Conservation (phyloP, 83 land plant genomes). For the Diphasiastrum complanatum region DNA sequence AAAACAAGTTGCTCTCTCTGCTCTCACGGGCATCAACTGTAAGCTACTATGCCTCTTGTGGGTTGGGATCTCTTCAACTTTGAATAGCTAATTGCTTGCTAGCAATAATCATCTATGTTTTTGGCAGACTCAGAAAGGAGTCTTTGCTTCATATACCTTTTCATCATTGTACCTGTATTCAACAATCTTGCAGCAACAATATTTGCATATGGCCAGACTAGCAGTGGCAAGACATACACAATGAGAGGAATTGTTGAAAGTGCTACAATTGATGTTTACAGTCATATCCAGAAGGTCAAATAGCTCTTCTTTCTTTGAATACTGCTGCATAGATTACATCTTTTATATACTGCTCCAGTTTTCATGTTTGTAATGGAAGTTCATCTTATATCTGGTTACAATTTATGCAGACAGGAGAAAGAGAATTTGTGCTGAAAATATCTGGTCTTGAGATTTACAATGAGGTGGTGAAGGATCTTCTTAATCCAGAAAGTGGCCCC, state of each 20-base stretch:
- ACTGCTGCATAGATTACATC: no score
- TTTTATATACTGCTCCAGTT: neutral
- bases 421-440: constrained; percentile 61
- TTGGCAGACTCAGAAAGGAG: neutral
- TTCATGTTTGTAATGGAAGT: neutral
- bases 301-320: constrained; percentile 6
- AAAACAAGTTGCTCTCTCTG: constrained; percentile 19
- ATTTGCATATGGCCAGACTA: constrained; percentile 94
- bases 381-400: neutral
- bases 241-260: constrained; percentile 84
- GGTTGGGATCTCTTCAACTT: neutral
- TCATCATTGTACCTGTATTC: neutral
- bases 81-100: neutral
- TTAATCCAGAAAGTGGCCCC: constrained; percentile 59
- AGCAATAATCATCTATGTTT: neutral
- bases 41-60: neutral
- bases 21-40: constrained; percentile 26
- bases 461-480: constrained; percentile 73
- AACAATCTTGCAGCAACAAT: constrained; percentile 75
- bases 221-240: constrained; percentile 90
- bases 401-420: constrained; percentile 27
- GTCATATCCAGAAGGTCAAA: constrained; percentile 57
- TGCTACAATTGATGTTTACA: constrained; percentile 71
- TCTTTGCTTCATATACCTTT: neutral
- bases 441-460: constrained; percentile 86